Base-by-base conservation (phyloP, 345 rosid genomes). In the Murraya paniculata region DNA sequence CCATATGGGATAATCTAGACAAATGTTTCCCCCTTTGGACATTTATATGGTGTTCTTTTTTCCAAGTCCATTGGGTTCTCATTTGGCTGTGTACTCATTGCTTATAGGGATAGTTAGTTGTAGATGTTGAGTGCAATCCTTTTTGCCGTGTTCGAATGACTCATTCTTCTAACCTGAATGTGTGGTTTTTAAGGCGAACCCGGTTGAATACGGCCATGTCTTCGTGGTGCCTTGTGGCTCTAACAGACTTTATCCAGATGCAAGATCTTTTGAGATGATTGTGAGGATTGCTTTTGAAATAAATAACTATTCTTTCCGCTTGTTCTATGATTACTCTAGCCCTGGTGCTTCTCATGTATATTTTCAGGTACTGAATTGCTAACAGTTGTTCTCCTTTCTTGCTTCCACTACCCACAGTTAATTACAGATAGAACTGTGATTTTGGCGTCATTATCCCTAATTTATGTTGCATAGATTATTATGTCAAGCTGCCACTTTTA, bases 141-240 rank as follows among this genome's bases (percentile, higher is more conserved):
- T n/a, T 30, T 19, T 68, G 7, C 36, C 19, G 31, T 53, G 30
- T 33, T 77, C 30, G n/a, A 3, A 64, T 68, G 31, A 55, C 6
- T 30, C 68, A 11, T 48, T 68, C n/a, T 55, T 78, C 33, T 79
- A 39, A 81, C 67, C 28, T 25, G 67, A 33, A 31, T 66, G 27
- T 45, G 18, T 75, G 62, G 48, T 75, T 76, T 77, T 64, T 64
- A 30, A 85, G 86, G 88, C 62, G 66, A 85, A 60, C 27, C 88
- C 84, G 0, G 36, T 77, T 41, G 88, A 83, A 73, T 81, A 85
- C 66, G 86, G 88, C 65, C 86, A 83, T 79, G 79, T 81, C 79
- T 81, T 81, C 67, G 53, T 79, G 79, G 80, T 83, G 53, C 86
- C 86, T 65, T 59, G 36, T 70, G 76, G 81, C 68, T 64, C 78